These are phyloP conservation scores for Magnolia sinica DNA, from an alignment of 164 flowering plant genomes.

Conservation along the genomic window DNA sequence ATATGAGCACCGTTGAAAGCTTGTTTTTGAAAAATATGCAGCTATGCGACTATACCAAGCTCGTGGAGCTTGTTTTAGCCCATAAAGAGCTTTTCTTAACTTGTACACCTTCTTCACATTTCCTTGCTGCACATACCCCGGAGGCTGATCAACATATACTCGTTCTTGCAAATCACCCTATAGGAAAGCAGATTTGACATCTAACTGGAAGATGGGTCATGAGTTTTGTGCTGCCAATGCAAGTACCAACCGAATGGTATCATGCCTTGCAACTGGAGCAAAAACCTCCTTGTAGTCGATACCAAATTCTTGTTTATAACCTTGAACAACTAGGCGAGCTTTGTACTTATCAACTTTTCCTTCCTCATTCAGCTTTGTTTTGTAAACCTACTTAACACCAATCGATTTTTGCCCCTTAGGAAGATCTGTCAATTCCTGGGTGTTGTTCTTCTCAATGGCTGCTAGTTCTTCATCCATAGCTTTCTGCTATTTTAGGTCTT, in stretches of 20 bases:
- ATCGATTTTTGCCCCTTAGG: background rate
- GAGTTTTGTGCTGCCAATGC: background rate
- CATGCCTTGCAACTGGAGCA: background rate
- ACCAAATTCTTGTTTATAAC: background rate
- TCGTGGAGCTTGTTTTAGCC: background rate
- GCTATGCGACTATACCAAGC: background rate
- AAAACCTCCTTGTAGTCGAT: background rate
- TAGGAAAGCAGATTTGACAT: slow-evolving; percentile 1
- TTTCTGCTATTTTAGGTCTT: background rate
- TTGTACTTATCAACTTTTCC: background rate
- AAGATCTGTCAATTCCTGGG: background rate
- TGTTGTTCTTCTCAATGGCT: background rate
- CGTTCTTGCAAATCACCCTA: background rate
- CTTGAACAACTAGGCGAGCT: background rate
- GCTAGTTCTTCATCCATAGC: background rate
- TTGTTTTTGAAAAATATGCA: background rate
- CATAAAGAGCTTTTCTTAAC: background rate
- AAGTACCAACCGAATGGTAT: background rate
- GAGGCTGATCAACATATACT: background rate
- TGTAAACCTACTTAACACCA: background rate
- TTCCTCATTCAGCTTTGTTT: background rate
- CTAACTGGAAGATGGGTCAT: background rate
- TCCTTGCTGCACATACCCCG: background rate
- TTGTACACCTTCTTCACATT: background rate
- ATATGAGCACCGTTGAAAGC: background rate